Conservation (phyloP, 495 filamentous ascomycete species). For the Stereocaulon alpinum region DNA sequence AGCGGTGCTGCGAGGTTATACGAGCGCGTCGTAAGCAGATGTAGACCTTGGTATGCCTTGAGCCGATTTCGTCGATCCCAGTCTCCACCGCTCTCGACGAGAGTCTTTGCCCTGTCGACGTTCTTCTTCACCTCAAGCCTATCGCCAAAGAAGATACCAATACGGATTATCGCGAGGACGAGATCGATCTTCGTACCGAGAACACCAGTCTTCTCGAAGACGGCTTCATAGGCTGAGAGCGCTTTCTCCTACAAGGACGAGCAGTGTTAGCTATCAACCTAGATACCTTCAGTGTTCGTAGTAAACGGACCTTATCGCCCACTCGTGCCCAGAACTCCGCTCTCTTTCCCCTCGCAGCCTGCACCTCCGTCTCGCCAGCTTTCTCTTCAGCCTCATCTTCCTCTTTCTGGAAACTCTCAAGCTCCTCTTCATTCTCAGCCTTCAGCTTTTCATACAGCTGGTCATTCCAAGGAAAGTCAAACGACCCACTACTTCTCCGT, state of each 20-base stretch:
- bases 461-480: constrained; percentile 83
- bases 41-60: constrained; percentile 94
- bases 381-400: constrained; percentile 90
- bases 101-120: constrained; percentile 75
- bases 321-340: constrained; percentile 92
- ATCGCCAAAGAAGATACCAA: constrained; percentile 92
- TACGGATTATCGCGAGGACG: constrained; percentile 88
- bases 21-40: constrained; percentile 82
- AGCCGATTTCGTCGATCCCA: constrained; percentile 97
- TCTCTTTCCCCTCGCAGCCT: constrained; percentile 83
- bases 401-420: constrained; percentile 87
- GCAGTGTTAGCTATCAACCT: background rate
- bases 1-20: constrained; percentile 84
- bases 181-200: constrained; percentile 95
- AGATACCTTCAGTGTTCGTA: background rate
- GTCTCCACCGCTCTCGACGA: constrained; percentile 90
- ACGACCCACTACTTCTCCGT: constrained; percentile 46
- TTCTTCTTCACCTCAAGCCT: constrained; percentile 84
- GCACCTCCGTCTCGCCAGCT: constrained; percentile 90
- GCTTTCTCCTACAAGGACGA: constrained; percentile 65
- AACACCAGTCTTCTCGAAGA: constrained; percentile 88
- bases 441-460: constrained; percentile 71
- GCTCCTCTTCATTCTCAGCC: constrained; percentile 81
- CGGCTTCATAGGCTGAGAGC: constrained; percentile 77
- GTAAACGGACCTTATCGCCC: constrained; percentile 70